Evolutionary conservation across 768 basidiomycete species (phyloP).

Genomic region (Amyloporia xantha): DNA sequence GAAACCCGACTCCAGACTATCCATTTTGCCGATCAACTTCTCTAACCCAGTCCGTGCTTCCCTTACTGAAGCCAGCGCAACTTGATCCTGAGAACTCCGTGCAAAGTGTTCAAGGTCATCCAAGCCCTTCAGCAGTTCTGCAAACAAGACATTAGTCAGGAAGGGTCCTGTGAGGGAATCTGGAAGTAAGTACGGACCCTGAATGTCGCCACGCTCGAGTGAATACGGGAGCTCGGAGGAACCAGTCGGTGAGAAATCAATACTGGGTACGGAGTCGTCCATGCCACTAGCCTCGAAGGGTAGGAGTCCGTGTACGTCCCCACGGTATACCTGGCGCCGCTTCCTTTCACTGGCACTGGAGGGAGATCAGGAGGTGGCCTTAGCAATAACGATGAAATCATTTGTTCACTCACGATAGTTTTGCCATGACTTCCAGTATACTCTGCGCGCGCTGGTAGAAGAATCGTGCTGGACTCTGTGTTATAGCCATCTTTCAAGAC

Average conservation of each 20-base stretch:
- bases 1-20: conserved; percentile 71
- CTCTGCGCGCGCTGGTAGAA: conserved; percentile 77
- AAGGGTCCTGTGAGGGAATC: background rate
- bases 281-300: conserved; percentile 82
- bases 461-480: conserved; percentile 56
- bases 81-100: conserved; percentile 35
- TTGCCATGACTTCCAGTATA: conserved; percentile 82
- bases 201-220: conserved; percentile 62
- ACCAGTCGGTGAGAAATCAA: conserved; percentile 75
- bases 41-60: conserved; percentile 60
- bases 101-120: conserved; percentile 61
- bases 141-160: conserved; percentile 9
- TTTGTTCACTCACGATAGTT: conserved; percentile 56
- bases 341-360: conserved; percentile 69
- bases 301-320: conserved; percentile 77
- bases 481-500: too few species aligned
- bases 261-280: conserved; percentile 70
- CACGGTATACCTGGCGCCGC: conserved; percentile 77
- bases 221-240: conserved; percentile 56
- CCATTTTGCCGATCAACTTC: conserved; percentile 71
- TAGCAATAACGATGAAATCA: background rate
- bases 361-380: too few species aligned
- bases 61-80: conserved; percentile 47
- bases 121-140: conserved; percentile 56
- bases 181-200: conserved; percentile 41